Evolutionary conservation across 495 filamentous ascomycete genomes (phyloP), one percentile per base, ranked within the genome.

Genomic region (Astrothelium macrocarpum): DNA sequence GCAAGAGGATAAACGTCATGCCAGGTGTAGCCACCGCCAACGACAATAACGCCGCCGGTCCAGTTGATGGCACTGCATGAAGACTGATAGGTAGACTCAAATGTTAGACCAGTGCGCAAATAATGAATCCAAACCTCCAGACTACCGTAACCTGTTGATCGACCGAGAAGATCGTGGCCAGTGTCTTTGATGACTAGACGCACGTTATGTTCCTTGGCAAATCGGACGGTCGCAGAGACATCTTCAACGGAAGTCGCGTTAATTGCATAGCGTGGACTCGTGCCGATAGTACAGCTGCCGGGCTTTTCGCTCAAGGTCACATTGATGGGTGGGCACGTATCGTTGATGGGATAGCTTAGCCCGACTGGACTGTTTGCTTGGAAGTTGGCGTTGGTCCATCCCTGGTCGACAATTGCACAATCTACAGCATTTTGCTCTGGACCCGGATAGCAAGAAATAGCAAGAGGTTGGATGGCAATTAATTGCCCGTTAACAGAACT

Each of bases 401-500:
- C 67, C 5, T 53, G 34, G 31, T 70, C 56, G 29, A 77, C 63
- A 32, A 68, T 49, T 11, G 64, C 65, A 59, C 76, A 78, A 25
- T 59, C 42, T 32, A 59, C 59, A 23, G 66, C 63, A 60, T 77
- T 65, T 18, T 73, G 67, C 26, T 53, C 49, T 25, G 72, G 65
- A 1, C 72, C 74, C 7, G 72, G 70, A 70, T 87, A 84, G 69
- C 85, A 88, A 59, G 81, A 72, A 62, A 77, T 77, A 65, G 77
- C 85, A 20, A 81, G 75, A 59, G 85, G 82, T 60, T 73, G 42
- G 29, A 79, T 79, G 23, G 68, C 71, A 63, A 85, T 74, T 36
- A 88, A 73, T 62, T 78, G 75, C 45, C 84, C 84, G 20, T 73
- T 70, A 12, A 82, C 68, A 0, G 79, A 73, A 0, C 25, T 53